Percentiles rank a stretch among this genome's conserved stretches.
Conservation (phyloP, 2,329 filamentous ascomycete species). For the Aspergillus ustus region DNA sequence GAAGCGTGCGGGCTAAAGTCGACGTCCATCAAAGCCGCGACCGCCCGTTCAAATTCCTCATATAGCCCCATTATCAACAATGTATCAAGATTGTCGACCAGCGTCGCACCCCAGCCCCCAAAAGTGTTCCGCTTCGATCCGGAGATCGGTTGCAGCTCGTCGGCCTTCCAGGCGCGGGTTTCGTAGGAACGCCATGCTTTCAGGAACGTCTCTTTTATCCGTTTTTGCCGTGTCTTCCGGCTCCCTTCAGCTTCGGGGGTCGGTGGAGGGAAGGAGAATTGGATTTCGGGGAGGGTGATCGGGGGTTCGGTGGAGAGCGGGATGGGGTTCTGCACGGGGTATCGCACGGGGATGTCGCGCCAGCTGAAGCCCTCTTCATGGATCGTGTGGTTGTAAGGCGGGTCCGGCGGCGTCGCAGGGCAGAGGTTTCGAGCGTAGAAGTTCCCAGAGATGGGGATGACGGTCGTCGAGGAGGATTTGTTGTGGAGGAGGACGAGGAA, state of each 20-base stretch:
- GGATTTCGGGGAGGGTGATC: background rate
- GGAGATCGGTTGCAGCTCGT: constrained; percentile 76
- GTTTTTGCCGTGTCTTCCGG: constrained; percentile 5
- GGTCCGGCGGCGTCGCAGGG: background rate
- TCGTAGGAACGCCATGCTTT: constrained; percentile 81
- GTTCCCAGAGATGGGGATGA: background rate
- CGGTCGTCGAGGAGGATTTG: background rate
- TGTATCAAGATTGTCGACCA: constrained; percentile 79
- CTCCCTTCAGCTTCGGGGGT: constrained; percentile 1
- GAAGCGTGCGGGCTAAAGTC: constrained; percentile 68
- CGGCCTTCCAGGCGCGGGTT: constrained; percentile 76
- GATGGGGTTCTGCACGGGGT: constrained; percentile 3
- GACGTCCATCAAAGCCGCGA: constrained; percentile 68
- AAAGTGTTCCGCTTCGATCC: constrained; percentile 77
- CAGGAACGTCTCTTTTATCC: constrained; percentile 71
- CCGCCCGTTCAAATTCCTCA: constrained; percentile 76
- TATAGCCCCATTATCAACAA: constrained; percentile 79
- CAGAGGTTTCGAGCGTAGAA: background rate
- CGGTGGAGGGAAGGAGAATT: background rate
- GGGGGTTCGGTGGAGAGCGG: background rate
- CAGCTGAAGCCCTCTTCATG: constrained; percentile 5
- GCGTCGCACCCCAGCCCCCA: constrained; percentile 82
- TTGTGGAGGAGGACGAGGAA: constrained; percentile 3
- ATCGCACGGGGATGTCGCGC: constrained; percentile 7
- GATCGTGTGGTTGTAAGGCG: constrained; percentile 6